These are phyloP conservation scores for Cryptococcus hybrid DNA, from an alignment of 1,284 basidiomycete species.

Conservation along the genomic window DNA sequence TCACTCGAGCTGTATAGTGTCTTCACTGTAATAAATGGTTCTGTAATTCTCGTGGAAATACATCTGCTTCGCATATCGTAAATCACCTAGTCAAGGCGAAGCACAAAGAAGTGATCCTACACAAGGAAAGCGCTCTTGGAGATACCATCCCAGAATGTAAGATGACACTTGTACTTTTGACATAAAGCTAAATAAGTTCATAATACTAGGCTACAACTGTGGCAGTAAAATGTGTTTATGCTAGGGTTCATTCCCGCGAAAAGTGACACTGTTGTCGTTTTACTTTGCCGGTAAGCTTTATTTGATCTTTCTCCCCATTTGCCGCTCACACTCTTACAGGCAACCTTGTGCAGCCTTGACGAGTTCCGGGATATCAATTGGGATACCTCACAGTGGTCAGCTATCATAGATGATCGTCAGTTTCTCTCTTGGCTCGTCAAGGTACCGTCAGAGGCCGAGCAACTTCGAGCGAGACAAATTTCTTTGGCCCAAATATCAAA, in stretches of 20 bases:
- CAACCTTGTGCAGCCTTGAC: conserved; percentile 95
- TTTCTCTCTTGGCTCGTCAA: conserved; percentile 99
- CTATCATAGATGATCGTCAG: conserved; percentile 95
- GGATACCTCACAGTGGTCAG: conserved; percentile 97
- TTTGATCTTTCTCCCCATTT: neutral
- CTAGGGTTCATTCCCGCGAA: conserved; percentile 99
- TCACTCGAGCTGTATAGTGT: conserved; percentile 54
- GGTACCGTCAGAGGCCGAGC: conserved; percentile 91
- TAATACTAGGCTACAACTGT: conserved; percentile 83
- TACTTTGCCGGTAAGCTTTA: conserved; percentile 99
- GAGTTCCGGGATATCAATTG: conserved; percentile 94
- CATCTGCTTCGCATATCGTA: conserved; percentile 97
- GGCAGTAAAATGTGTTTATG: conserved; percentile 99
- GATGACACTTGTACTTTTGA: conserved; percentile 7
- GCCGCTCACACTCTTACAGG: conserved; percentile 51
- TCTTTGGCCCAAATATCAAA: conserved; percentile 96
- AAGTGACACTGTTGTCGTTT: conserved; percentile 96
- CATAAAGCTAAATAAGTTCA: conserved; percentile 19
- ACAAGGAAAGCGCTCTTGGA: conserved; percentile 90
- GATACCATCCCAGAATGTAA: conserved; percentile 93
- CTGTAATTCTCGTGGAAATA: conserved; percentile 98
- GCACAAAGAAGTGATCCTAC: conserved; percentile 97
- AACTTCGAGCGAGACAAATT: conserved; percentile 91
- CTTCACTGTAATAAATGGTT: conserved; percentile 98
- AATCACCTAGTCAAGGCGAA: conserved; percentile 98